phyloP scores from a whole-genome alignment of 208 protist species.

The Leishmania mexicana region DNA sequence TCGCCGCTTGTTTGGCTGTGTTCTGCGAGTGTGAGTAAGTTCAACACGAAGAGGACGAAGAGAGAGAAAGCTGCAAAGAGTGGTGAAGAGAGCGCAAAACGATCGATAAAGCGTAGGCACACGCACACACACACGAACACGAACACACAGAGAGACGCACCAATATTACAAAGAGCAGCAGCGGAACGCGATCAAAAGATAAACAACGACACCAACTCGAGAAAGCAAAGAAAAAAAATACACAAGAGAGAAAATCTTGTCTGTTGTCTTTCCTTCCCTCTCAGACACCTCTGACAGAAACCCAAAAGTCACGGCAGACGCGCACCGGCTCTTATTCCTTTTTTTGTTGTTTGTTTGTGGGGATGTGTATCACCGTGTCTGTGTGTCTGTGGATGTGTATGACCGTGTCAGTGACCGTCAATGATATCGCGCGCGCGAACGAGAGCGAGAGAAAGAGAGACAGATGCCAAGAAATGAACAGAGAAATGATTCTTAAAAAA shows the following conservation, averaged over 20 bases:
- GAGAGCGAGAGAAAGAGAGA: background rate
- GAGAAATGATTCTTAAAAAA: background rate
- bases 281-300: background rate
- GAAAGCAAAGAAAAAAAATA: background rate
- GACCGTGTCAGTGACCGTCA: background rate
- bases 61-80: background rate
- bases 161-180: background rate
- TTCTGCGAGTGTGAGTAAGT: background rate
- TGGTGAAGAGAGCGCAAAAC: background rate
- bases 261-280: background rate
- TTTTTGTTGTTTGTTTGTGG: background rate
- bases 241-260: background rate
- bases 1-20: background rate
- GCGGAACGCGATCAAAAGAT: background rate
- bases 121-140: background rate
- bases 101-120: background rate
- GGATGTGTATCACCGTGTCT: background rate
- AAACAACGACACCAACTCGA: background rate
- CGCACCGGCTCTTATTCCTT: background rate
- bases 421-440: background rate
- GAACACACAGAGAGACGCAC: background rate
- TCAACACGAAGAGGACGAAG: background rate
- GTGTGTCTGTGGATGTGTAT: background rate
- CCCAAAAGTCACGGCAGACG: background rate
- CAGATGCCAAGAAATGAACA: background rate